Percentiles rank a stretch among this genome's conserved stretches.
Conservation (phyloP, 2,329 filamentous ascomycete genomes). For the Aspergillus sp. region DNA sequence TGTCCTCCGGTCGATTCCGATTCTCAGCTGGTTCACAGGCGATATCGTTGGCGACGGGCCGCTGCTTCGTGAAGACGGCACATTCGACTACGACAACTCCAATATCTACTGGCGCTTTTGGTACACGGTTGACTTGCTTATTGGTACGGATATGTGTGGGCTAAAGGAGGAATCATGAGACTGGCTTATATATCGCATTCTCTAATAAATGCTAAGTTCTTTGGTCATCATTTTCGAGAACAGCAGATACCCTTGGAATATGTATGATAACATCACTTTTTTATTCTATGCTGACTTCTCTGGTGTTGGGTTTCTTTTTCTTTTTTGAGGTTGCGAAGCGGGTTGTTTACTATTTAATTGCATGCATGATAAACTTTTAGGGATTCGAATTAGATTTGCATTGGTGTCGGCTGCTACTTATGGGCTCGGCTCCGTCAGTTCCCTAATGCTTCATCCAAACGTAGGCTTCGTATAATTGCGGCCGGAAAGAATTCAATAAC, state of each 20-base stretch:
- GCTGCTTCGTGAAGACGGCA: constrained; percentile 38
- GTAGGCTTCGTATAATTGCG: too few species aligned
- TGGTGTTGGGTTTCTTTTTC: background rate
- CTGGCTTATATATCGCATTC: background rate
- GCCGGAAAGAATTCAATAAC: too few species aligned
- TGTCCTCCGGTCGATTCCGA: constrained; percentile 58
- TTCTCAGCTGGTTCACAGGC: constrained; percentile 64
- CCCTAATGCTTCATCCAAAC: too few species aligned
- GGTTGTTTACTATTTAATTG: background rate
- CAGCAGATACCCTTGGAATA: constrained; percentile 1
- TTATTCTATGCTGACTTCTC: background rate
- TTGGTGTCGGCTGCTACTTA: too few species aligned
- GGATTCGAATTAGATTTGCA: too few species aligned
- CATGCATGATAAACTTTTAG: background rate
- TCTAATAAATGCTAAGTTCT: background rate
- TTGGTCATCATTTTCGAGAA: background rate
- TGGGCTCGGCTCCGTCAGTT: too few species aligned
- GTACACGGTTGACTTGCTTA: constrained; percentile 48
- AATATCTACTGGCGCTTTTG: constrained; percentile 56
- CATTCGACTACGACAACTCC: constrained; percentile 63
- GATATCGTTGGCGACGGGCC: constrained; percentile 44
- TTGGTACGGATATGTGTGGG: constrained; percentile 58
- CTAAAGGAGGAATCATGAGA: constrained; percentile 45
- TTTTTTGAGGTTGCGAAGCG: background rate
- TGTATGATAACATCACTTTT: constrained; percentile 1